These are phyloP conservation scores for Solanum pinnatisectum DNA, from an alignment of 257 asterid genomes.

Conservation along the genomic window DNA sequence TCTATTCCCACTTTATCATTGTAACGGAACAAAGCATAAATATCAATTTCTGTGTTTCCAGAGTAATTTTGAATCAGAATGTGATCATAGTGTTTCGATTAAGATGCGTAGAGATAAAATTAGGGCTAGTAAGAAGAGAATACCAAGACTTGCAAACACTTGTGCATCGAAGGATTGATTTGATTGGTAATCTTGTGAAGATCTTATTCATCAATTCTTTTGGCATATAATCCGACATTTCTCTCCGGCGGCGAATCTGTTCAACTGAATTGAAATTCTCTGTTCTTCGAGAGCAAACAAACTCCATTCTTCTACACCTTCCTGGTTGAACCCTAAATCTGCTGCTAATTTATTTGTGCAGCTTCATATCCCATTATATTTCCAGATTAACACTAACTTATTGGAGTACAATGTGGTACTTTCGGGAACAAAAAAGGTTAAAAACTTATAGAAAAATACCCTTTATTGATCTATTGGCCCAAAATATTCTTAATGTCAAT, in stretches of 20 bases:
- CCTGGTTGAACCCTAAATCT: background rate
- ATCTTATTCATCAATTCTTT: background rate
- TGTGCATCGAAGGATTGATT: background rate
- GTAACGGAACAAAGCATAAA: background rate
- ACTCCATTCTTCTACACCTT: background rate
- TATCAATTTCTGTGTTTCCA: background rate
- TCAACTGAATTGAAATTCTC: background rate
- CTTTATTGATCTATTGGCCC: background rate
- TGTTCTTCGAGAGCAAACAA: background rate
- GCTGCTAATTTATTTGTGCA: background rate
- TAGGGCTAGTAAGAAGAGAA: background rate
- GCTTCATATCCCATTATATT: background rate
- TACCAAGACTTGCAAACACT: slow-evolving; percentile 6
- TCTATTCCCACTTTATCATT: background rate
- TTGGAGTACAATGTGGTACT: background rate
- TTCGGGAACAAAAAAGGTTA: background rate
- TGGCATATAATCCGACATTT: background rate
- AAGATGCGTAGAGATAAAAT: background rate
- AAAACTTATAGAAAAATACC: background rate
- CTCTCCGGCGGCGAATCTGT: background rate
- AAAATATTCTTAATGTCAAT: no score
- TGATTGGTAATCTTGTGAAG: background rate
- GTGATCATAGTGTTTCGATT: background rate
- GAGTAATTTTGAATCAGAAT: background rate
- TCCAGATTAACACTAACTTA: background rate